These are phyloP conservation scores for Tieghemiomyces parasiticus DNA, from an alignment of 192 early-diverging fungal species.

Conservation along the genomic window DNA sequence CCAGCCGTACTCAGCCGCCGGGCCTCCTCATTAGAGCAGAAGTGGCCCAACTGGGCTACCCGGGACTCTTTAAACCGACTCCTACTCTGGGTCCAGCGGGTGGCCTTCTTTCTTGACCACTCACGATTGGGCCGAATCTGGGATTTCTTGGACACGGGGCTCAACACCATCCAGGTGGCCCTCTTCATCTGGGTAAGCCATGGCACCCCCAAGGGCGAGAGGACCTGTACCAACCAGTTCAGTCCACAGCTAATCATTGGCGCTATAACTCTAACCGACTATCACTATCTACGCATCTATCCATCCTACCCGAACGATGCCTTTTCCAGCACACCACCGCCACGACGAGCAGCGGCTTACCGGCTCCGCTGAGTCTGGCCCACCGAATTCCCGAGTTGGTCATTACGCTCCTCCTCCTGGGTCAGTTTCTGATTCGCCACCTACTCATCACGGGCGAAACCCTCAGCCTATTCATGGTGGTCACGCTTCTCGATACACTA, in stretches of 20 bases:
- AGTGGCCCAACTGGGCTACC: no score
- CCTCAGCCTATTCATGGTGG: conserved; percentile 17
- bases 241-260: background rate
- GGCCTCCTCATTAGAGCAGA: no score
- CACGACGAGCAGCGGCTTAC: conserved; percentile 15
- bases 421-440: conserved; percentile 21
- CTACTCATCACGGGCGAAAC: conserved; percentile 25
- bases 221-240: background rate
- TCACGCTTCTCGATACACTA: conserved; percentile 23
- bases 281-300: background rate
- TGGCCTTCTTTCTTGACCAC: conserved; percentile 25
- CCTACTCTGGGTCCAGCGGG: conserved; percentile 12
- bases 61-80: no score
- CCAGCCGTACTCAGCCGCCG: no score
- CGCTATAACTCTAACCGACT: no score
- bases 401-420: conserved; percentile 18
- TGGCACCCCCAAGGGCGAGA: background rate
- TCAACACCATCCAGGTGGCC: conserved; percentile 19
- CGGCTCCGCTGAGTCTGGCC: conserved; percentile 14
- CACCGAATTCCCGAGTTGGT: conserved; percentile 20
- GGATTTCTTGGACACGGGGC: conserved; percentile 21
- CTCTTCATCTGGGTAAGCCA: conserved; percentile 26
- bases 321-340: conserved; percentile 28
- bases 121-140: conserved; percentile 25
- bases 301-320: background rate